Conservation (phyloP, 371 early-diverging fungal genomes). For the Synchytrium microbalum region DNA sequence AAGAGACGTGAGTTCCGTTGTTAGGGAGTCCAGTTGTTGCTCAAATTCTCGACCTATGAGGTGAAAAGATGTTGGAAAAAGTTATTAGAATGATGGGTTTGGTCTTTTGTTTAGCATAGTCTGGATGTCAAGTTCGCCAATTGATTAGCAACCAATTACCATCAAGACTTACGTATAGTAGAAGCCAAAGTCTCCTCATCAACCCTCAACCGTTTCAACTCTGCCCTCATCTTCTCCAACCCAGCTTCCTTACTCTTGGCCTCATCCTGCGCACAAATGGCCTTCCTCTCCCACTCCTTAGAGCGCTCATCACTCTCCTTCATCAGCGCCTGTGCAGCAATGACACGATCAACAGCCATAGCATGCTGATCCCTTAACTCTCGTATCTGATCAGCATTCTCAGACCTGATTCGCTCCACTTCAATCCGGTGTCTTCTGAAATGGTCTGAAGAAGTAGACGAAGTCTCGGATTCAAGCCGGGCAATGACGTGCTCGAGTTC, state of each 20-base stretch:
- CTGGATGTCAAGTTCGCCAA: too few species aligned
- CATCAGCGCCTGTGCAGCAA: slow-evolving; percentile 17
- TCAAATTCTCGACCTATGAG: slow-evolving; percentile 27
- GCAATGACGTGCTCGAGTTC: slow-evolving; percentile 42
- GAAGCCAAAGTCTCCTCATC: slow-evolving; percentile 28
- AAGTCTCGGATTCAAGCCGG: slow-evolving; percentile 37
- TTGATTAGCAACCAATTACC: slow-evolving; percentile 2
- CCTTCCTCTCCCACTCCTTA: slow-evolving; percentile 27
- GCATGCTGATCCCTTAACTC: slow-evolving; percentile 35
- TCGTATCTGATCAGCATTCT: slow-evolving; percentile 32
- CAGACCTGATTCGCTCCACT: slow-evolving; percentile 31
- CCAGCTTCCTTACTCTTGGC: slow-evolving; percentile 12
- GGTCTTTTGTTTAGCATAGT: too few species aligned
- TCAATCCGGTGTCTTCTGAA: slow-evolving; percentile 32
- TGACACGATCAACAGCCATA: slow-evolving; percentile 28
- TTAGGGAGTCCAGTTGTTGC: slow-evolving; percentile 19
- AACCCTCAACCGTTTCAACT: slow-evolving; percentile 28
- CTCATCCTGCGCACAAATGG: slow-evolving; percentile 27
- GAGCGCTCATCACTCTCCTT: slow-evolving; percentile 15
- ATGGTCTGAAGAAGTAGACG: slow-evolving; percentile 25
- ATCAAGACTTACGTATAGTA: slow-evolving; percentile 26
- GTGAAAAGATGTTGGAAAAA: neutral
- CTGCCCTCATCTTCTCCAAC: slow-evolving; percentile 26
- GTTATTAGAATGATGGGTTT: neutral
- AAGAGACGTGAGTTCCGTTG: slow-evolving; percentile 12